Evolutionary conservation across 352 stramenopile species (phyloP), one percentile per base, ranked within the genome.

Genomic region (Pythium brachiatum): DNA sequence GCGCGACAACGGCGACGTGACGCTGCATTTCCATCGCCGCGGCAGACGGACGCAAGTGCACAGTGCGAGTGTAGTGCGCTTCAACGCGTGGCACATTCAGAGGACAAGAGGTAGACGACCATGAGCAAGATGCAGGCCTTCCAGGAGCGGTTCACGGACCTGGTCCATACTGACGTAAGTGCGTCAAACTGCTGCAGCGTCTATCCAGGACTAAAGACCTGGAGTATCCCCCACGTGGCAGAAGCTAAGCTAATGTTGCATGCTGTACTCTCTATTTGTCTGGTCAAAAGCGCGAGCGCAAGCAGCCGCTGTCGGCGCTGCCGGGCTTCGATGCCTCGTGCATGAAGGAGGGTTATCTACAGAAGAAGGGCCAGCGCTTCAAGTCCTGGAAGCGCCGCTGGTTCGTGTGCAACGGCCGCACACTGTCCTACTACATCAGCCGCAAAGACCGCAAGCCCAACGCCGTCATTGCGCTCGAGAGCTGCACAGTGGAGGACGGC

Each of bases 381-480:
- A 90, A 91, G 66, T 75, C 83, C 34, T 93, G 83, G 83, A 93
- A 90, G 60, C 85, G 80, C 25, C 83, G 86, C 36, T 95, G 86
- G 78, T 95, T 95, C 58, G 86, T 95, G 15, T 94, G 86, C 68
- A 77, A 94, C 48, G 86, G 83, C 46, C 79, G 83, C 51, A 84
- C 83, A 57, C 66, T 94, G 18, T 89, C 79, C 18, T 94, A 94
- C 70, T 94, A 88, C 75, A 94, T 89, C 64, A 81, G 74, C 9
- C 75, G 76, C 62, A 88, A 92, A 53, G 86, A 94, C 56, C 78
- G 79, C 55, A 89, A 88, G 64, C 86, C 86, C 21, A 94, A 92
- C 62, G 86, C 81, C 7, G 79, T 92, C 26, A 92, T 94, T 62
- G 75, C 79, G 25, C 78, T 94, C 21, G 83, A 90, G 62, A 81